Base-by-base conservation (phyloP, 1,284 basidiomycete species). In the Sphaerobolus stellatus region DNA sequence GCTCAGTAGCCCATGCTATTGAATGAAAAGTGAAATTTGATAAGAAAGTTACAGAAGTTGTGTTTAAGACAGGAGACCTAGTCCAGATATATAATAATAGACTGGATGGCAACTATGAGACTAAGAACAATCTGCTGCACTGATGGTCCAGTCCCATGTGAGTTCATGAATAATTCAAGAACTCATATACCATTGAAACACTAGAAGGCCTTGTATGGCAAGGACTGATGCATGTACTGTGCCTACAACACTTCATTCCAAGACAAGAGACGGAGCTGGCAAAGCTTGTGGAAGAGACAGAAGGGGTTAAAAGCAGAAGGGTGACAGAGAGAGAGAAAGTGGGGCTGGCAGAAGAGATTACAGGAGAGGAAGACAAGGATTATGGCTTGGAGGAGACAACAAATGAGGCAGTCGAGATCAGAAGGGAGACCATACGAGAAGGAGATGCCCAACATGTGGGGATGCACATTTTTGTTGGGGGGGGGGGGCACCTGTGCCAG, bases 51-150 rank as follows among this genome's bases (percentile, higher is more conserved):
- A 54, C 40, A 41, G 31, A 24, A 16, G 14, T 48, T 2, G 28
- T 16, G 1, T 46, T 30, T 18, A 31, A 52, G 41, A 25, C 48
- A 7, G 58, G 56, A 7, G 56, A 59, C 28, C 22, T 58, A 22
- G 58, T 58, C 16, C 56, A 59, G 28, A 27, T 48, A 2, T 59
- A 59, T 48, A 33, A 59, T 25, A 22, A 53, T 2, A 45, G 46
- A 1, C 50, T 47, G 30, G 56, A 59, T 24, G 27, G 27, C 18
- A 57, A 48, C 16, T 43, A 43, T n/a, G 43, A 33, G n/a, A 52
- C 45, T 33, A 29, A 52, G 22, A 45, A 45, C 20, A 59, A 59
- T 43, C 43, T 59, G 20, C 44, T 31, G 3, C 49, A 49, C 0
- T 14, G 28, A 6, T 59, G 56, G 58, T 56, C 56, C 11, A 29